A percentile compares a stretch with the other conserved stretches of the same genome.
Evolutionary conservation across 495 filamentous ascomycete species (phyloP).

Genomic region (Aspergillus steynii): DNA sequence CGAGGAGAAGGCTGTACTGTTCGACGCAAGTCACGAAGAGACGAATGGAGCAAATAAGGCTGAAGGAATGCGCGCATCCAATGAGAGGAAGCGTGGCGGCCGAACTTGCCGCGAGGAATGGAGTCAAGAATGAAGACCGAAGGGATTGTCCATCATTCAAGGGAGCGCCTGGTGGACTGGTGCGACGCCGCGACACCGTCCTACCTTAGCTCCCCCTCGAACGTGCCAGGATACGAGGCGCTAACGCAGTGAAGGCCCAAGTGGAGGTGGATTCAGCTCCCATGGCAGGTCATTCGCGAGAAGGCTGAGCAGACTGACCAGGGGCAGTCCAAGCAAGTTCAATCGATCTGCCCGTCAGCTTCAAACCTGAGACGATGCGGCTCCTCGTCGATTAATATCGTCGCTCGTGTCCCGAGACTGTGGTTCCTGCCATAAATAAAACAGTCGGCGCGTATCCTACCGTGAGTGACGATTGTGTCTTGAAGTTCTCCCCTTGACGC

Average conservation of each 20-base stretch:
- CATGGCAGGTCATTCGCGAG: conserved; percentile 6
- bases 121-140: not conserved
- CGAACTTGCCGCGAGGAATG: not conserved
- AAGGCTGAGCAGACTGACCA: not conserved
- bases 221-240: not conserved
- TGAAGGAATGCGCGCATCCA: not conserved
- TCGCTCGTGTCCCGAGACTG: not conserved
- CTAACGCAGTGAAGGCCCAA: not conserved
- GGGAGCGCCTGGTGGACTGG: not conserved
- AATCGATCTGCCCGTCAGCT: not conserved
- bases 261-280: not conserved
- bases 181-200: not conserved
- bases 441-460: not conserved
- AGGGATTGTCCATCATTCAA: not conserved
- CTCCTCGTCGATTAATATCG: not conserved
- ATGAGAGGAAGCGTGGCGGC: not conserved
- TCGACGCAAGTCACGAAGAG: not conserved
- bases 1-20: not conserved
- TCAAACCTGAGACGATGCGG: not conserved
- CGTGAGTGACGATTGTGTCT: not conserved
- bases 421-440: not conserved
- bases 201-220: not conserved
- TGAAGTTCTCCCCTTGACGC: not conserved
- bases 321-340: not conserved
- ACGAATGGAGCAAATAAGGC: not conserved